phyloP scores from a whole-genome alignment of 306 rosid species.

The Quercus mongolica region DNA sequence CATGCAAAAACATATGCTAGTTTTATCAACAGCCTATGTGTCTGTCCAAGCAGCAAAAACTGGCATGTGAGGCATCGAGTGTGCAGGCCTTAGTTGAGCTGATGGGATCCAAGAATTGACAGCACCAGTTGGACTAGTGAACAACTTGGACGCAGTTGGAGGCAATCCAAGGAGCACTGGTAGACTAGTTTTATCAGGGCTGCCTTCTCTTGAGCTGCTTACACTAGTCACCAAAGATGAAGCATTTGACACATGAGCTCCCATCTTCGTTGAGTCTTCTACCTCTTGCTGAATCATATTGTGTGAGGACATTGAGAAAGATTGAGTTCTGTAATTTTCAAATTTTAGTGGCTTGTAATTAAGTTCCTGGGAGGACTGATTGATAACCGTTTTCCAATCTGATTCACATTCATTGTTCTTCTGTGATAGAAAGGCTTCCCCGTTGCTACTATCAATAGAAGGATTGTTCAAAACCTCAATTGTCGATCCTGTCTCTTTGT shows the following conservation, averaged over 20 bases:
- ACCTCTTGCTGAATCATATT: conserved; percentile 37
- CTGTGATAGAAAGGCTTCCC: conserved; percentile 31
- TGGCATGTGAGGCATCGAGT: conserved; percentile 66
- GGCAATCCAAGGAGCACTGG: conserved; percentile 47
- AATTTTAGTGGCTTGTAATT: conserved; percentile 29
- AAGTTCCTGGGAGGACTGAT: conserved; percentile 47
- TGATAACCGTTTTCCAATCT: conserved; percentile 55
- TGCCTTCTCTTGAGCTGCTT: conserved; percentile 69
- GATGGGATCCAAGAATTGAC: conserved; percentile 63
- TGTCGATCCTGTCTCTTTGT: conserved; percentile 26
- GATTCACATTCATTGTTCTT: conserved; percentile 44
- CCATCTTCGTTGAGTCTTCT: conserved; percentile 44
- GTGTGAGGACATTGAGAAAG: conserved; percentile 29
- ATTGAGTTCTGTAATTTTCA: conserved; percentile 25
- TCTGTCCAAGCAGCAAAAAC: conserved; percentile 80
- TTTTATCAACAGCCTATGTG: conserved; percentile 30
- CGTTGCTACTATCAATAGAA: conserved; percentile 23
- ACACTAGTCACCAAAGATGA: conserved; percentile 74
- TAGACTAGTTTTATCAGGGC: conserved; percentile 58
- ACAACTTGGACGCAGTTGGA: conserved; percentile 45
- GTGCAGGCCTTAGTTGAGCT: conserved; percentile 45
- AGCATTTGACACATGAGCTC: conserved; percentile 56
- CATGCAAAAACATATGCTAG: conserved; percentile 19
- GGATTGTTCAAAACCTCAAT: conserved; percentile 34
- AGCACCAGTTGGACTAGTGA: conserved; percentile 37